These are phyloP conservation scores for Yamadazyma taylorii DNA, from an alignment of 1,139 yeast species.

Conservation along the genomic window DNA sequence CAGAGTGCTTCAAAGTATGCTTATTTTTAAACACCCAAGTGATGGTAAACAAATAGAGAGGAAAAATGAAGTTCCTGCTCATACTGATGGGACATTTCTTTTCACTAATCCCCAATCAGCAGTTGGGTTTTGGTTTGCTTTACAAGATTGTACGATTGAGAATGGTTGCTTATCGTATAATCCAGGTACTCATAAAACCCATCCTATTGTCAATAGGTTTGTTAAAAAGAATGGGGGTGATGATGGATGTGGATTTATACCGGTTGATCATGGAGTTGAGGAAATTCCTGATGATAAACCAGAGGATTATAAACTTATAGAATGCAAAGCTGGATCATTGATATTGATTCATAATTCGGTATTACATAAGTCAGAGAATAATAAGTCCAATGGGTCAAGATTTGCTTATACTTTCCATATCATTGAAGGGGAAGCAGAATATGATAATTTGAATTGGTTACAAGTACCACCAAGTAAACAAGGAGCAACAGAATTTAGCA, in stretches of 20 bases:
- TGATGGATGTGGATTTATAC: conserved; percentile 53
- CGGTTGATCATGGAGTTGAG: conserved; percentile 22
- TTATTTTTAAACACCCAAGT: conserved; percentile 72
- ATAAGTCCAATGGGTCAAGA: conserved; percentile 55
- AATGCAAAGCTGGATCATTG: conserved; percentile 71
- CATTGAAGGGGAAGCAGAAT: conserved; percentile 61
- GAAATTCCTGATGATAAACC: conserved; percentile 22
- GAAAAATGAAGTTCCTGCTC: conserved; percentile 73
- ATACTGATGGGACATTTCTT: conserved; percentile 73
- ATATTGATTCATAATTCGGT: conserved; percentile 71
- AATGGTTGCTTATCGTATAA: conserved; percentile 73
- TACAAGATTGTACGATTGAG: conserved; percentile 65
- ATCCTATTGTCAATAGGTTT: conserved; percentile 63
- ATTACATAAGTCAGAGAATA: conserved; percentile 68
- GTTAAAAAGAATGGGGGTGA: conserved; percentile 50
- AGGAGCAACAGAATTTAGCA: conserved; percentile 63
- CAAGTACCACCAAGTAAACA: conserved; percentile 63
- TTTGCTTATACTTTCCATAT: conserved; percentile 81
- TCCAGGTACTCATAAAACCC: conserved; percentile 71
- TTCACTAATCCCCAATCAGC: conserved; percentile 73
- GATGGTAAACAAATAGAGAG: conserved; percentile 32
- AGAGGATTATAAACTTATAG: conserved; percentile 48
- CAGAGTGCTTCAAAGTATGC: conserved; percentile 74
- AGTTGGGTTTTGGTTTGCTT: conserved; percentile 80
- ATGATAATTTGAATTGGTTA: conserved; percentile 71